Evolutionary conservation across 129 eudicot genomes (phyloP).

Genomic region (Artemisia tridentata): DNA sequence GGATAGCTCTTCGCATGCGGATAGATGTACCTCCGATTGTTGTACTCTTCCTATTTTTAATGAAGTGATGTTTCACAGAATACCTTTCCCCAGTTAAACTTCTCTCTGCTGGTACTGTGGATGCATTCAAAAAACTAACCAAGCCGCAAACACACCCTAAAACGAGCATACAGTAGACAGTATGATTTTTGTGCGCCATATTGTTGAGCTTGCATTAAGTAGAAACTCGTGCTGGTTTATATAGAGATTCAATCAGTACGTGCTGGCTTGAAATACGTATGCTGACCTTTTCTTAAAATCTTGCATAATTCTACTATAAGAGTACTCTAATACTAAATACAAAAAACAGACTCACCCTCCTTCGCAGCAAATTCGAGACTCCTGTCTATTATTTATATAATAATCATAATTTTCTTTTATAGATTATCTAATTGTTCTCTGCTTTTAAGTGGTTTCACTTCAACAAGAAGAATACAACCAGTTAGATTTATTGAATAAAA

Average conservation of each 20-base stretch:
- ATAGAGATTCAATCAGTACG: neutral
- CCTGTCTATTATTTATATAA: neutral
- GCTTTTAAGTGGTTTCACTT: too few species aligned
- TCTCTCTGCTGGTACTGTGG: neutral
- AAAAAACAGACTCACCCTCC: neutral
- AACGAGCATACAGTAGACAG: slow-evolving; percentile 7
- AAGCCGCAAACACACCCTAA: neutral
- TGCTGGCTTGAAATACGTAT: neutral
- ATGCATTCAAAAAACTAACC: slow-evolving; percentile 5
- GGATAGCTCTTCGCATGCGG: neutral
- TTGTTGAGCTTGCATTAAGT: neutral
- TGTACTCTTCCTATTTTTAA: neutral
- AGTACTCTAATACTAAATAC: neutral
- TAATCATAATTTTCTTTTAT: neutral
- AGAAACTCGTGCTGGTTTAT: neutral
- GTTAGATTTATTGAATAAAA: too few species aligned
- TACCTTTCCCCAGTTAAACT: neutral
- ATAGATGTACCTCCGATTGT: neutral
- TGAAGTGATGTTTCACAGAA: too few species aligned
- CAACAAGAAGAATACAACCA: too few species aligned
- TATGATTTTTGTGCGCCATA: slow-evolving; percentile 16
- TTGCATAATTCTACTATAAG: too few species aligned
- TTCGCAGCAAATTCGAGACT: neutral
- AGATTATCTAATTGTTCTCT: too few species aligned
- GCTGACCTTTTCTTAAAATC: slow-evolving; percentile 10